Evolutionary conservation across 805 yeast genomes (phyloP).

Genomic region (Schwanniomyces occidentalis): DNA sequence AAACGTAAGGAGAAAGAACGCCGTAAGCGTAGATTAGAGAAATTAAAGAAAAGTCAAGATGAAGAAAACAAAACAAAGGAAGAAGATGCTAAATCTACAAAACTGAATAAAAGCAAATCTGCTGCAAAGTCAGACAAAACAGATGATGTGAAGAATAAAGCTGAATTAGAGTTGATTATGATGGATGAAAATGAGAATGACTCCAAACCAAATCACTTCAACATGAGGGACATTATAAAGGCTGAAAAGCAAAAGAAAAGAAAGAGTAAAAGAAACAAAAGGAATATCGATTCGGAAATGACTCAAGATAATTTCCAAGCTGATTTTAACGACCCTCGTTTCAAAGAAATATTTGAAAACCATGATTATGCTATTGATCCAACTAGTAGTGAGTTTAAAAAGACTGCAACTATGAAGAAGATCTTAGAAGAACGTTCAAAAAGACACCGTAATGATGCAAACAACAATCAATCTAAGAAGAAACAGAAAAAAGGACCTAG

Average conservation of each 20-base stretch:
- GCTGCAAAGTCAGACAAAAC: slow-evolving; percentile 16
- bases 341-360: slow-evolving; percentile 82
- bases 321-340: slow-evolving; percentile 81
- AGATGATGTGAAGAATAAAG: slow-evolving; percentile 36
- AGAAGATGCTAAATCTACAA: too few species aligned
- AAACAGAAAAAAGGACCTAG: slow-evolving; percentile 9
- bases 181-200: slow-evolving; percentile 50
- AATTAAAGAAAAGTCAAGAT: slow-evolving; percentile 58
- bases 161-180: slow-evolving; percentile 76
- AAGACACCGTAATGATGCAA: slow-evolving; percentile 29
- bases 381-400: slow-evolving; percentile 83
- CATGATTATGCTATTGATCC: slow-evolving; percentile 96
- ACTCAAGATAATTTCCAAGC: slow-evolving; percentile 56
- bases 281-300: slow-evolving; percentile 52
- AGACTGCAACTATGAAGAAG: slow-evolving; percentile 83
- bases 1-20: slow-evolving; percentile 92
- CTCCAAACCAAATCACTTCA: slow-evolving; percentile 61
- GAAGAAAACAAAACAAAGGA: slow-evolving; percentile 36
- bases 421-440: slow-evolving; percentile 74
- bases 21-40: slow-evolving; percentile 79
- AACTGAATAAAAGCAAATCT: slow-evolving; percentile 29
- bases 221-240: slow-evolving; percentile 73
- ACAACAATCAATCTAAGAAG: slow-evolving; percentile 8
- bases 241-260: slow-evolving; percentile 60
- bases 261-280: slow-evolving; percentile 46